A percentile compares a stretch with the other conserved stretches of the same genome.
phyloP scores from a whole-genome alignment of 352 stramenopile genomes.

The Pythium aquatile region DNA sequence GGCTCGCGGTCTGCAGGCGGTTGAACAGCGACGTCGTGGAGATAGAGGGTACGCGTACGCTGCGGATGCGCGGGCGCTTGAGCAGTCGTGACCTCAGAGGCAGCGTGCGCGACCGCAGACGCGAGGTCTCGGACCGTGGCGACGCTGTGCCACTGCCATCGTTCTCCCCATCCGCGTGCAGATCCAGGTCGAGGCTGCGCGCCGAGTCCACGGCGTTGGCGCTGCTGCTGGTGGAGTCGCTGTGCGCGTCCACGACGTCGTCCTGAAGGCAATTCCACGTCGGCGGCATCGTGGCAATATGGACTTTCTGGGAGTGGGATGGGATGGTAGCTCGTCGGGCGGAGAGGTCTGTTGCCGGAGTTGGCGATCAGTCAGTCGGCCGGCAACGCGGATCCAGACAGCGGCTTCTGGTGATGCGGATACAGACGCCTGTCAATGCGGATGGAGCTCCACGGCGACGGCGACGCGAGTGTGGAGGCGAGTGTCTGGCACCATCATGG shows the following conservation, averaged over 20 bases:
- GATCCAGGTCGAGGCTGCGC: constrained; percentile 11
- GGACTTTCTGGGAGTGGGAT: not conserved
- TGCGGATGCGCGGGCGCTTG: constrained; percentile 22
- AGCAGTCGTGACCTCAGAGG: constrained; percentile 31
- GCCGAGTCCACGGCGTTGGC: constrained; percentile 5
- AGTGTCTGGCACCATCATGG: not conserved
- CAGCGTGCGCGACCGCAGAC: constrained; percentile 27
- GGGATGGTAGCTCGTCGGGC: not conserved
- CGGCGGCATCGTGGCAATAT: constrained; percentile 2
- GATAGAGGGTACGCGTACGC: constrained; percentile 48
- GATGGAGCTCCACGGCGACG: not conserved
- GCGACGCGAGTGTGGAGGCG: too few species aligned
- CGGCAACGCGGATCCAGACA: not conserved
- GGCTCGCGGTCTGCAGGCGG: constrained; percentile 57
- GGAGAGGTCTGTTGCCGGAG: not conserved
- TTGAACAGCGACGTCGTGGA: constrained; percentile 75
- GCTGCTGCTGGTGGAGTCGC: constrained; percentile 19
- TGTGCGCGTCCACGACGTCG: constrained; percentile 1
- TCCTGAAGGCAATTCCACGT: constrained; percentile 5
- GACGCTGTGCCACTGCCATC: not conserved
- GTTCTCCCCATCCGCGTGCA: not conserved
- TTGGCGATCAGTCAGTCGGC: too few species aligned
- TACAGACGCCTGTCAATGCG: not conserved
- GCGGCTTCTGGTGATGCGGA: not conserved
- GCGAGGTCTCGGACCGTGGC: not conserved